phyloP scores from a whole-genome alignment of 2,329 filamentous ascomycete genomes.

The Fusarium duplospermum region DNA sequence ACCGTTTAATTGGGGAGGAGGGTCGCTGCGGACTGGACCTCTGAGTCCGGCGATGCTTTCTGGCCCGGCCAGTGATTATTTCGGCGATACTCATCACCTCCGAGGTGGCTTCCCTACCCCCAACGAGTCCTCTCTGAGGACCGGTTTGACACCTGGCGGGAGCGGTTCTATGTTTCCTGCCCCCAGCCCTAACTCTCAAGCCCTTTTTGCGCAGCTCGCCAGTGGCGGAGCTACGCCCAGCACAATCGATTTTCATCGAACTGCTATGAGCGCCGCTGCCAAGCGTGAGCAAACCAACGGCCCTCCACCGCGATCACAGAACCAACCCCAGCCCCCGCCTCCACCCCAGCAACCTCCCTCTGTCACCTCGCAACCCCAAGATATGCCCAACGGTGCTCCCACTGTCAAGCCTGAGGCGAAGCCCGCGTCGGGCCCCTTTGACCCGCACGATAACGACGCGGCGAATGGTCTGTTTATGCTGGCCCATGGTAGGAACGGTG shows the following conservation, averaged over 20 bases:
- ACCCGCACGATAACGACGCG: constrained; percentile 93
- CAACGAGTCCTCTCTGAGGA: constrained; percentile 93
- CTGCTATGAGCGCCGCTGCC: constrained; percentile 83
- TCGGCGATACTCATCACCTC: constrained; percentile 81
- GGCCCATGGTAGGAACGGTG: constrained; percentile 75
- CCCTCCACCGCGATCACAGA: constrained; percentile 44
- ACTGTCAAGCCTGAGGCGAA: constrained; percentile 62
- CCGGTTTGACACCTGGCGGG: constrained; percentile 91
- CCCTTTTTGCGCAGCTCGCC: constrained; percentile 81
- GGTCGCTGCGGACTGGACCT: constrained; percentile 90
- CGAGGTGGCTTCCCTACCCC: constrained; percentile 91
- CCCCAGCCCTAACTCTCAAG: constrained; percentile 87
- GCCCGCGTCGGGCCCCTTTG: constrained; percentile 74
- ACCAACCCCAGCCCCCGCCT: constrained; percentile 52
- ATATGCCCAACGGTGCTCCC: constrained; percentile 55
- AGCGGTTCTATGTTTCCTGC: constrained; percentile 98
- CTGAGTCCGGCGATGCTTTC: constrained; percentile 97
- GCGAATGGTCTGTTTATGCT: constrained; percentile 95
- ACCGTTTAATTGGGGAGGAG: constrained; percentile 81
- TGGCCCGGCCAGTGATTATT: constrained; percentile 87
- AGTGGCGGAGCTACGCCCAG: constrained; percentile 88
- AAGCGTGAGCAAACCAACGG: constrained; percentile 64
- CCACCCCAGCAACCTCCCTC: constrained; percentile 41
- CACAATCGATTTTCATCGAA: constrained; percentile 94
- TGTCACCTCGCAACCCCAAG: constrained; percentile 67